phyloP scores from a whole-genome alignment of 2,329 filamentous ascomycete species.

The Colletotrichum endophyticum region DNA sequence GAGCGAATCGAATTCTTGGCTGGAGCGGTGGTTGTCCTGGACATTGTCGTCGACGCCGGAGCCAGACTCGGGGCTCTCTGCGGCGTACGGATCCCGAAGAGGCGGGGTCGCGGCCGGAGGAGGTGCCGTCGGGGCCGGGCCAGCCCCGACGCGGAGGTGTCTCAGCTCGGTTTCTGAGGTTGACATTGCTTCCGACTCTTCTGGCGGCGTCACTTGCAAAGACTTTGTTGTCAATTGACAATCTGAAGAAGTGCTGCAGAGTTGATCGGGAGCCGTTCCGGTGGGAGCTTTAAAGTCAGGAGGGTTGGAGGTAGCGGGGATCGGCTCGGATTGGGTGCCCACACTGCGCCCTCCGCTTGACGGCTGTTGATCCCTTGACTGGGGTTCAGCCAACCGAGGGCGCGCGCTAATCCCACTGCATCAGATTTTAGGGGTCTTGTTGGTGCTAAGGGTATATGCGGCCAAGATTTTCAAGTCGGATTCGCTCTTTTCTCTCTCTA shows the following conservation, averaged over 20 bases:
- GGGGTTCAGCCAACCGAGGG: not conserved
- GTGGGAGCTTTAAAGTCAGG: not conserved
- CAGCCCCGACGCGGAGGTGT: not conserved
- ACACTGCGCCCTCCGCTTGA: constrained; percentile 7
- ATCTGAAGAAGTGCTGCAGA: not conserved
- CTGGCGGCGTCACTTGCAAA: not conserved
- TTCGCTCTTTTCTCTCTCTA: not conserved
- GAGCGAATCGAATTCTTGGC: constrained; percentile 27
- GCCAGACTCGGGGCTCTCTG: not conserved
- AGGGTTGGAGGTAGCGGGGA: not conserved
- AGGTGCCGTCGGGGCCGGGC: not conserved
- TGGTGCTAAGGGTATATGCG: not conserved
- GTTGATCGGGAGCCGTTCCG: not conserved
- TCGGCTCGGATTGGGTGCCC: not conserved
- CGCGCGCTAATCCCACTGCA: not conserved
- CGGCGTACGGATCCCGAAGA: not conserved
- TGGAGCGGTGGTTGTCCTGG: not conserved
- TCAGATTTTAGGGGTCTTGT: not conserved
- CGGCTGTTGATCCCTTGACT: not conserved
- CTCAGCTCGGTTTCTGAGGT: constrained; percentile 7
- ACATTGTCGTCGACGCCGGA: not conserved
- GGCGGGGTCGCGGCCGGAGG: not conserved
- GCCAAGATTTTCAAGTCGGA: not conserved
- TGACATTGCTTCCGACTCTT: not conserved
- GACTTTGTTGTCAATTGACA: not conserved